These are phyloP conservation scores for Colletotrichum eleusines DNA, from an alignment of 2,329 filamentous ascomycete genomes.

Conservation along the genomic window DNA sequence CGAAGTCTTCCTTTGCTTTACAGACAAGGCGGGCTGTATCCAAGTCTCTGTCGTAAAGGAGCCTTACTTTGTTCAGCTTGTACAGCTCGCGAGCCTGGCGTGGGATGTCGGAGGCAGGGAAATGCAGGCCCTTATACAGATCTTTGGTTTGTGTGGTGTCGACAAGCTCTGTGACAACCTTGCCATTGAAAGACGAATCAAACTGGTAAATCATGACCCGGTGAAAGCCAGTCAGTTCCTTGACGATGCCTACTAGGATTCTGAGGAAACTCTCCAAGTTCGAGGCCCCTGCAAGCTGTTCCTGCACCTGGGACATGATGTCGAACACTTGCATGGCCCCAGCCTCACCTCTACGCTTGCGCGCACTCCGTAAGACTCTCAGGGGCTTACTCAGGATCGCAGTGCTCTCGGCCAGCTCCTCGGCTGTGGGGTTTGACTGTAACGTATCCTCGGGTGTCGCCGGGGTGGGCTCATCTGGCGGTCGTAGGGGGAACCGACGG, in stretches of 20 bases:
- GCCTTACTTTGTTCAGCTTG: slow-evolving; percentile 87
- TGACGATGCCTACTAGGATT: slow-evolving; percentile 85
- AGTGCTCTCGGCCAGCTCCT: slow-evolving; percentile 82
- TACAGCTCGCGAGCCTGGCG: slow-evolving; percentile 90
- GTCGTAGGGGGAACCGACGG: slow-evolving; percentile 73
- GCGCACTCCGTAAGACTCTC: slow-evolving; percentile 79
- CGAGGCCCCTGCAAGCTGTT: slow-evolving; percentile 81
- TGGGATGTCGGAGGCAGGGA: slow-evolving; percentile 88
- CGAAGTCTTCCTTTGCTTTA: slow-evolving; percentile 78
- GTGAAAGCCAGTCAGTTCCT: slow-evolving; percentile 91
- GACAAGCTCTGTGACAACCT: slow-evolving; percentile 88
- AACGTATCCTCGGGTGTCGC: slow-evolving; percentile 80
- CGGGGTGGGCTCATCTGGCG: slow-evolving; percentile 68
- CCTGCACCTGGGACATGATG: slow-evolving; percentile 91
- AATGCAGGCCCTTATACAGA: slow-evolving; percentile 88
- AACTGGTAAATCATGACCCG: slow-evolving; percentile 96
- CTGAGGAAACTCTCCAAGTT: slow-evolving; percentile 82
- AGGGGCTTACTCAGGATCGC: slow-evolving; percentile 80
- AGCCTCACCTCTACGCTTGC: slow-evolving; percentile 81
- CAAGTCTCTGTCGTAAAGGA: slow-evolving; percentile 87
- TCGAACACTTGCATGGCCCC: slow-evolving; percentile 92
- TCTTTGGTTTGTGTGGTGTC: slow-evolving; percentile 84
- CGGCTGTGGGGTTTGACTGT: slow-evolving; percentile 76
- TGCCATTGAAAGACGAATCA: slow-evolving; percentile 83
- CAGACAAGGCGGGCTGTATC: slow-evolving; percentile 86